phyloP scores from a whole-genome alignment of 495 filamentous ascomycete genomes.

The Podospora pseudopauciseta region DNA sequence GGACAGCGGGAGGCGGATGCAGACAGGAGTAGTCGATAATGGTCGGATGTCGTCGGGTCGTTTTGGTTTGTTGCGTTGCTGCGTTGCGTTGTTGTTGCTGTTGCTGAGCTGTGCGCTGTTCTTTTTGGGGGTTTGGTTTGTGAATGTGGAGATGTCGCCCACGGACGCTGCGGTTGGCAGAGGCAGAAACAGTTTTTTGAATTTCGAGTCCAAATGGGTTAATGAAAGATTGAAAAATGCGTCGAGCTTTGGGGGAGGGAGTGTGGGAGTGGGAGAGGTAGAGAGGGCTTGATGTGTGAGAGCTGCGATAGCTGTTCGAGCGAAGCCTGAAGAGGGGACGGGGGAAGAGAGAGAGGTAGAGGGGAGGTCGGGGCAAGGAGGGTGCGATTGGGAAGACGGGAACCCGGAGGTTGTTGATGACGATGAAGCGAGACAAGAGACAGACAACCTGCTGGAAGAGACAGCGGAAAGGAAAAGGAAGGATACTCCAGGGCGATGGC shows the following conservation, averaged over 20 bases:
- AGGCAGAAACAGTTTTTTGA: slow-evolving; percentile 15
- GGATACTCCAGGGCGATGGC: slow-evolving; percentile 22
- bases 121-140: slow-evolving; percentile 22
- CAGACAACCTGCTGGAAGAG: background rate
- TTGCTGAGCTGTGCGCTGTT: slow-evolving; percentile 10
- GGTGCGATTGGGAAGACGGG: slow-evolving; percentile 25
- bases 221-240: slow-evolving; percentile 35
- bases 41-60: background rate
- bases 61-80: slow-evolving; percentile 6
- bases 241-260: slow-evolving; percentile 27
- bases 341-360: background rate
- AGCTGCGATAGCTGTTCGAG: slow-evolving; percentile 7
- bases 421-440: slow-evolving; percentile 19
- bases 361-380: slow-evolving; percentile 20
- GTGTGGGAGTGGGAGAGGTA: slow-evolving; percentile 29
- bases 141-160: slow-evolving; percentile 29
- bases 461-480: slow-evolving; percentile 21
- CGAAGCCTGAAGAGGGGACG: slow-evolving; percentile 19
- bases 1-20: slow-evolving; percentile 10
- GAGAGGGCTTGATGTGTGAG: slow-evolving; percentile 13
- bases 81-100: slow-evolving; percentile 4
- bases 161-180: slow-evolving; percentile 19
- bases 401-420: slow-evolving; percentile 26
- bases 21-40: slow-evolving; percentile 5
- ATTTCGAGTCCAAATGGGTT: slow-evolving; percentile 31